A percentile compares a stretch with the other conserved stretches of the same genome.
phyloP scores from a whole-genome alignment of 225 moss, liverwort and hornwort genomes.

The Marchantia polymorpha region DNA sequence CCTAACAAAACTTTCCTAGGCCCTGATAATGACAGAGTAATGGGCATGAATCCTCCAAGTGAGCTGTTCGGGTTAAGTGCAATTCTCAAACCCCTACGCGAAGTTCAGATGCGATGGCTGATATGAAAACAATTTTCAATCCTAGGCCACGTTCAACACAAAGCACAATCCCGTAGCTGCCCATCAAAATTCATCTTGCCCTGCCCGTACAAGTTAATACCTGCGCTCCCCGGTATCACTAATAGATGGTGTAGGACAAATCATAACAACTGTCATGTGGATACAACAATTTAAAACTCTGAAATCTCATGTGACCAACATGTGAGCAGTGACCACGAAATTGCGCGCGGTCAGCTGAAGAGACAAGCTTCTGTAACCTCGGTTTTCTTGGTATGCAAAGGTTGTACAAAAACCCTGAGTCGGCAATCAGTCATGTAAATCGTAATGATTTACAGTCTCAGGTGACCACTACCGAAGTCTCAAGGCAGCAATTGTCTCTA shows the following conservation, averaged over 20 bases:
- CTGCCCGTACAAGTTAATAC: not conserved
- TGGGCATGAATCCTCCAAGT: too few species aligned
- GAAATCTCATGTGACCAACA: not conserved
- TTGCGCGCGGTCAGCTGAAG: not conserved
- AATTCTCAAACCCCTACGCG: too few species aligned
- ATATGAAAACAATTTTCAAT: too few species aligned
- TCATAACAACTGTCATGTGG: not conserved
- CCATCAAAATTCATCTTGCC: not conserved
- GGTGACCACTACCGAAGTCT: not conserved
- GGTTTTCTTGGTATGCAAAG: constrained; percentile 16
- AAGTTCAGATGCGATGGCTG: too few species aligned
- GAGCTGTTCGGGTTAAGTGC: too few species aligned
- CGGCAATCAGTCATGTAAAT: constrained; percentile 9
- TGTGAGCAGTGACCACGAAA: constrained; percentile 1
- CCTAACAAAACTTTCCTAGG: too few species aligned
- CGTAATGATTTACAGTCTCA: constrained; percentile 1
- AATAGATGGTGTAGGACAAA: not conserved
- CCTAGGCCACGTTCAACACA: too few species aligned
- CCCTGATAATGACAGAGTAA: too few species aligned
- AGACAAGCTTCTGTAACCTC: constrained; percentile 11
- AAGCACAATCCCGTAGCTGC: not conserved
- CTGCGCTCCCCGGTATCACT: not conserved
- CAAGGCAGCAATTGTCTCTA: constrained; percentile 14
- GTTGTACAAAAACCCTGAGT: constrained; percentile 23
- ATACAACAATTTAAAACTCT: not conserved